Conservation (phyloP, 2,329 filamentous ascomycete genomes). For the Grosmannia clavigera region DNA sequence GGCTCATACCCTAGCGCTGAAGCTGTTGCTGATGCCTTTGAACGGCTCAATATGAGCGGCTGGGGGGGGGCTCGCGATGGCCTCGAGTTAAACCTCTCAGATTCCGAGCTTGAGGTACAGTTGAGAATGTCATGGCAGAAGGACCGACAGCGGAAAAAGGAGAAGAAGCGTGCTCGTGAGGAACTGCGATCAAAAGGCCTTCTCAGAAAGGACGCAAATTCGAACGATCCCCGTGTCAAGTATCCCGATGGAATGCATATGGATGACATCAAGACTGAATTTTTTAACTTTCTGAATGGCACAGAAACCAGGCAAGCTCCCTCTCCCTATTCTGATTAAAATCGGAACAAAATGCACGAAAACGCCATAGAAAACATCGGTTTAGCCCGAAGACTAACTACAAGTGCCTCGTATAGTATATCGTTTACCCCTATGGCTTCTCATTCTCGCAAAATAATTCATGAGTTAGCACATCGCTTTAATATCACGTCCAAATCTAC, state of each 20-base stretch:
- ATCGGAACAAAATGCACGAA: background rate
- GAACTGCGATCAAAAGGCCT: conserved; percentile 53
- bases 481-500: conserved; percentile 74
- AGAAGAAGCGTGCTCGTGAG: conserved; percentile 58
- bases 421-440: conserved; percentile 77
- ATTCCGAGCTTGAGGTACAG: conserved; percentile 52
- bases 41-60: conserved; percentile 77
- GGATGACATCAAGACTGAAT: conserved; percentile 58
- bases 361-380: background rate
- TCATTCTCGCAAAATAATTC: conserved; percentile 61
- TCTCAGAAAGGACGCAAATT: conserved; percentile 45
- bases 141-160: conserved; percentile 59
- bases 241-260: conserved; percentile 62
- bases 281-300: conserved; percentile 57
- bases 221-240: conserved; percentile 52
- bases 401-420: conserved; percentile 34
- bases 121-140: conserved; percentile 50
- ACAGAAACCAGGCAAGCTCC: conserved; percentile 46
- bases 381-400: background rate
- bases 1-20: conserved; percentile 27
- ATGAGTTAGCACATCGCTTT: conserved; percentile 64
- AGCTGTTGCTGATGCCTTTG: conserved; percentile 36
- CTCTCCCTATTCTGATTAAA: background rate
- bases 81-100: conserved; percentile 33
- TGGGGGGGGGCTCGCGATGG: conserved; percentile 41